Evolutionary conservation across 2,329 filamentous ascomycete genomes (phyloP).

Genomic region (Colletotrichum tamarilloi): DNA sequence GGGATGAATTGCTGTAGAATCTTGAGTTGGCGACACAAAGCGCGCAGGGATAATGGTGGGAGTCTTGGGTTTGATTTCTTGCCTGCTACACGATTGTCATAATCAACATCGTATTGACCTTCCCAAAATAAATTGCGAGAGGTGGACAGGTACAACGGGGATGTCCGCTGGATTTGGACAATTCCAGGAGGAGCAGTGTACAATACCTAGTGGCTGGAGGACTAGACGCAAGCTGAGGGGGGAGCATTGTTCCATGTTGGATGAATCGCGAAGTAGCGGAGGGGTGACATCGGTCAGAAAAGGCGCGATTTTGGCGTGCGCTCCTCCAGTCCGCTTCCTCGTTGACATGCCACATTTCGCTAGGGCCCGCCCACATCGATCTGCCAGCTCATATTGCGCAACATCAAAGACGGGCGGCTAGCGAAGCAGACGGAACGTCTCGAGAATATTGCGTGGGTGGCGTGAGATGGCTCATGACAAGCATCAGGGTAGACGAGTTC

Average conservation of each 20-base stretch:
- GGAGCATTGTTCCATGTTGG: background rate
- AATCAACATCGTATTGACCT: slow-evolving; percentile 14
- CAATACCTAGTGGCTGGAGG: background rate
- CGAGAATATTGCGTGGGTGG: slow-evolving; percentile 17
- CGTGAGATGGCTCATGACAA: slow-evolving; percentile 22
- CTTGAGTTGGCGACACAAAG: background rate
- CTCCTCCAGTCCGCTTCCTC: background rate
- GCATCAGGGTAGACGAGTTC: slow-evolving; percentile 9
- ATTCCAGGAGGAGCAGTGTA: background rate
- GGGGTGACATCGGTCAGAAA: background rate
- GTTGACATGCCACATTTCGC: background rate
- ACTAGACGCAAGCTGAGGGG: background rate
- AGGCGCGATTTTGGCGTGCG: background rate
- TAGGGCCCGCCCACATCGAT: background rate
- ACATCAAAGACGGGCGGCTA: background rate
- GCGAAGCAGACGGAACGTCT: background rate
- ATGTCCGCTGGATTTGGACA: background rate
- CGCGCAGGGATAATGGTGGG: slow-evolving; percentile 23
- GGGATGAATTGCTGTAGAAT: slow-evolving; percentile 27
- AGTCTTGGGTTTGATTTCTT: slow-evolving; percentile 14
- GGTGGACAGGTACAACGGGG: background rate
- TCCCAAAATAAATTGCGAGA: background rate
- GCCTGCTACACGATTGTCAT: slow-evolving; percentile 16
- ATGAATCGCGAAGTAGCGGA: background rate
- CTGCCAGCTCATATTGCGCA: slow-evolving; percentile 10